A percentile compares a stretch with the other conserved stretches of the same genome.
Evolutionary conservation across 768 basidiomycete genomes (phyloP).

Genomic region (Agrocybe chaxingu): DNA sequence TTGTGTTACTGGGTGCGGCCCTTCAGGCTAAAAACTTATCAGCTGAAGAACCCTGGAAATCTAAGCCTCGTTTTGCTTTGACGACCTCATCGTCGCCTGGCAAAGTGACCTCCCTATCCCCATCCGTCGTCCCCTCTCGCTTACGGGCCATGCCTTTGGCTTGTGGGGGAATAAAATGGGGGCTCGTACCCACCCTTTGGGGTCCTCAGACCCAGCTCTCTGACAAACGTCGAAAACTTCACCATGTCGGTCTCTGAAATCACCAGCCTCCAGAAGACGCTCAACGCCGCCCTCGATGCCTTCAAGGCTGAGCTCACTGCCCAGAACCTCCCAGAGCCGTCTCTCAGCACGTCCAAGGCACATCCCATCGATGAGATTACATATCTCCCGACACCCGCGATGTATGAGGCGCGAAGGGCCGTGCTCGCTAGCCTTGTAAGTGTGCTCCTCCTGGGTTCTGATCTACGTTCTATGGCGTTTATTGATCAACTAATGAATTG

Average conservation of each 20-base stretch:
- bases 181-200: neutral
- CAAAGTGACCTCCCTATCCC: too few relatives aligned
- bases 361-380: slow-evolving; percentile 35
- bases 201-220: too few relatives aligned
- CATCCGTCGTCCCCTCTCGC: neutral
- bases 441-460: neutral
- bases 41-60: too few relatives aligned
- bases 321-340: slow-evolving; percentile 32
- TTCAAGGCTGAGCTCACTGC: slow-evolving; percentile 35
- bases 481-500: neutral
- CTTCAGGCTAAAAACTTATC: too few relatives aligned
- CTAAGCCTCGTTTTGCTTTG: too few relatives aligned
- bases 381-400: slow-evolving; percentile 31
- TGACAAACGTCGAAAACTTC: neutral
- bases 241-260: slow-evolving; percentile 33
- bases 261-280: slow-evolving; percentile 34
- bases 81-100: too few relatives aligned
- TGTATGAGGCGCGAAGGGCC: slow-evolving; percentile 33
- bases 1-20: too few relatives aligned
- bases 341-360: slow-evolving; percentile 29
- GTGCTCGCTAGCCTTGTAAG: slow-evolving; percentile 31
- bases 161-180: neutral
- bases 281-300: slow-evolving; percentile 34
- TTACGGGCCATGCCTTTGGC: slow-evolving; percentile 1
- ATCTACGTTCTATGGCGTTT: neutral